Conservation (phyloP, 306 rosid species). For the Cercis canadensis region DNA sequence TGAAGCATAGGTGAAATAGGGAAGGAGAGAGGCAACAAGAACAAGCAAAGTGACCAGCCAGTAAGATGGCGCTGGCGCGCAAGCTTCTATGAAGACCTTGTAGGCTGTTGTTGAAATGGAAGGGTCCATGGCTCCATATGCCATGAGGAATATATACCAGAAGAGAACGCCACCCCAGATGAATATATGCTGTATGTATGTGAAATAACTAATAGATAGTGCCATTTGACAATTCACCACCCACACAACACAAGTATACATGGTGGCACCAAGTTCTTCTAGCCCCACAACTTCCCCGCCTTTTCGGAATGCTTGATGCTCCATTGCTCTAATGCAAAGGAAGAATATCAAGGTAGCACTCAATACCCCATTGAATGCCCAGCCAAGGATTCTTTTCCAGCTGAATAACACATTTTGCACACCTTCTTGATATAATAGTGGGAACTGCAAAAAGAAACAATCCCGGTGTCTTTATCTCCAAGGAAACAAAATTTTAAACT, state of each 20-base stretch:
- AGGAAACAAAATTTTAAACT: slow-evolving; percentile 7
- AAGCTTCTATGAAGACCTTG: slow-evolving; percentile 86
- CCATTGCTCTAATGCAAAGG: slow-evolving; percentile 65
- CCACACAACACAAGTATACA: slow-evolving; percentile 95
- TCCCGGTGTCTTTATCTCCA: slow-evolving; percentile 11
- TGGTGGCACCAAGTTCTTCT: slow-evolving; percentile 73
- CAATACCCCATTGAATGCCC: slow-evolving; percentile 73
- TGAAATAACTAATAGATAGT: slow-evolving; percentile 79
- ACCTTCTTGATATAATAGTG: slow-evolving; percentile 94
- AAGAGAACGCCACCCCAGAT: slow-evolving; percentile 85
- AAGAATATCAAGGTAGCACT: slow-evolving; percentile 74
- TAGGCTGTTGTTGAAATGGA: slow-evolving; percentile 81
- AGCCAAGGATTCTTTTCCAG: slow-evolving; percentile 78
- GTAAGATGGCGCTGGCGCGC: slow-evolving; percentile 80
- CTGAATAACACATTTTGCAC: slow-evolving; percentile 85
- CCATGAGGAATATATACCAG: slow-evolving; percentile 88
- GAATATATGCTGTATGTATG: slow-evolving; percentile 84
- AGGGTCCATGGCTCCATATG: slow-evolving; percentile 84
- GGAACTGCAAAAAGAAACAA: slow-evolving; percentile 65
- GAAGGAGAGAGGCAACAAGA: slow-evolving; percentile 61
- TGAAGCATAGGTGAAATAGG: slow-evolving; percentile 67
- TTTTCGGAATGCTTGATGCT: slow-evolving; percentile 80
- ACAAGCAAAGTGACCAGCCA: slow-evolving; percentile 82
- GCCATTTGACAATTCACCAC: slow-evolving; percentile 98
- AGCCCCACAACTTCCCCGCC: slow-evolving; percentile 75